phyloP scores from a whole-genome alignment of 75 land plant species.

The Pinus albicaulis region DNA sequence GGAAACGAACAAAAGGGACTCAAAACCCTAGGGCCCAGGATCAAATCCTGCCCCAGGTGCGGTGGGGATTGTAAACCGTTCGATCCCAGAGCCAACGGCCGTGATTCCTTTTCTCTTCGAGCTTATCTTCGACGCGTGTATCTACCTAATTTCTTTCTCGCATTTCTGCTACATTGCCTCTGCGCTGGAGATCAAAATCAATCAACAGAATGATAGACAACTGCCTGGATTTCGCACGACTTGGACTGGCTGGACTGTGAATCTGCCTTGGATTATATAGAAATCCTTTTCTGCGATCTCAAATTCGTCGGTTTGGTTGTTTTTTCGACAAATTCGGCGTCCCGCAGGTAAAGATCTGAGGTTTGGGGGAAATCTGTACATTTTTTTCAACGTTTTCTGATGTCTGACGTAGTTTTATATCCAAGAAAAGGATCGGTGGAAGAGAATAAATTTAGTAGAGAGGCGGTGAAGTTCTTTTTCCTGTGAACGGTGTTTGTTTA shows the following conservation, averaged over 20 bases:
- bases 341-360: neutral
- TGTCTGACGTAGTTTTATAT: too few relatives aligned
- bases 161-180: neutral
- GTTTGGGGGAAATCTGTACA: neutral
- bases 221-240: neutral
- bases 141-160: neutral
- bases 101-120: neutral
- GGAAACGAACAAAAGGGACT: neutral
- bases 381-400: neutral
- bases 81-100: neutral
- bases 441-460: too few relatives aligned
- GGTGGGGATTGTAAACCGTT: neutral
- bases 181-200: too few relatives aligned
- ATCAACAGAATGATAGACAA: too few relatives aligned
- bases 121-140: slow-evolving; percentile 11
- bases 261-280: neutral
- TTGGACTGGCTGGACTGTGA: neutral
- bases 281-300: neutral
- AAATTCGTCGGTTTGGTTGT: neutral
- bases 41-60: slow-evolving; percentile 5
- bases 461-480: neutral
- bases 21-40: slow-evolving; percentile 7
- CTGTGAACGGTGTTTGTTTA: neutral
- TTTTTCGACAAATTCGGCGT: neutral
- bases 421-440: too few relatives aligned